Base-by-base conservation (phyloP, 768 basidiomycete genomes). In the Scleroderma bovista region DNA sequence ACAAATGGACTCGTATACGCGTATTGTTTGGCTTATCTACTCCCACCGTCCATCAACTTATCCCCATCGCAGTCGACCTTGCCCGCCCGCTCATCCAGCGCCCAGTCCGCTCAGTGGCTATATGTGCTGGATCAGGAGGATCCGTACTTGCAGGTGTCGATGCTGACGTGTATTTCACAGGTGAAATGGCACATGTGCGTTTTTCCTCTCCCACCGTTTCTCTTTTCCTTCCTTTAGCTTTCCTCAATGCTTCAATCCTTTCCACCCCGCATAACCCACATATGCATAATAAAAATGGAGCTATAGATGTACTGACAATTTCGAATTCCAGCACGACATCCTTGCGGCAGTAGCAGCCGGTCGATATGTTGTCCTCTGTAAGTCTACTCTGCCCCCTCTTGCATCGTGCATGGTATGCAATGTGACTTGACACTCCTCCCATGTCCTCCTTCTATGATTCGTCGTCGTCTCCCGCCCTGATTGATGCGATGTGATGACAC, bases 121-220 rank as follows among this genome's bases (percentile, higher is more conserved):
- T 97, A 52, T 96, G 94, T 66, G 93, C 93, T 32, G 95, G 95
- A 32, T 85, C 86, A 24, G 94, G 93, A 44, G 87, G 80, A 2
- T 85, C 84, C 39, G 74, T 94, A 65, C 77, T 97, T 43, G 66
- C 74, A 17, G 84, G 80, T 44, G 74, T 80, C 34, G 68, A 79
- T 41, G 93, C 93, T 34, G 93, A 96, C 66, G 79, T 93, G 22
- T 92, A 88, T 66, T 75, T 93, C 59, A 97, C 95, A 2, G 95
- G 95, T 9, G 93, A 97, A 71, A 89, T 94, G 88, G 66, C 78
- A 17, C 93, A 95, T 68, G 90, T 92, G 67, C 46, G 81, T 67
- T 55, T 44, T 55, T 51, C 51, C 23, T 10, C 22, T 50, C 5
- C 5, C 26, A 5, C 26, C 26, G 4, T 29, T 29, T 29, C 9